Base-by-base conservation (phyloP, 2,329 filamentous ascomycete genomes). In the Pochonia chlamydosporia region DNA sequence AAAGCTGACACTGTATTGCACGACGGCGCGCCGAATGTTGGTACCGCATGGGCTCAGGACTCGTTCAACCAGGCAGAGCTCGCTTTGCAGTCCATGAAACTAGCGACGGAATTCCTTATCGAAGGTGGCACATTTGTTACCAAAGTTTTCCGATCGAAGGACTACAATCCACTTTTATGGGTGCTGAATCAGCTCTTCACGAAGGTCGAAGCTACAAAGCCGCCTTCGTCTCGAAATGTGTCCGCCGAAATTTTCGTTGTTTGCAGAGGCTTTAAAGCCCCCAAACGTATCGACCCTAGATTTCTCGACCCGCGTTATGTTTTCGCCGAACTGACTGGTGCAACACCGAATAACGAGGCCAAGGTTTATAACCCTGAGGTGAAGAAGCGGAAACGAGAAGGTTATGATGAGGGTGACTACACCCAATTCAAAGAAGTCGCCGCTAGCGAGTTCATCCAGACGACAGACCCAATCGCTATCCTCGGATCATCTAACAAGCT, bases 241-340 rank as follows among this genome's bases (percentile, higher is more conserved):
- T 96, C 90, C 7, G 93, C 93, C 55, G 93, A 99, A 74, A 97
- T 97, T 35, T 99, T 99, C 73, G 92, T 97, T 54, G 93, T 99
- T 28, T 97, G 92, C 69, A 82, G 85, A 55, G 93, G 92, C 18
- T 99, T 83, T 75, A 97, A 96, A 70, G 92, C 92, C 0, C 93
- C 93, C 3, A 97, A 96, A 70, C 80, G 83, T 53, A 81, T 99
- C 49, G 93, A 99, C 61, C 90, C 92, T 9, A 88, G 88, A 56
- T 95, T 99, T 64, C 75, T 99, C 44, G 93, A 99, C 60, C 82
- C 93, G 5, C 82, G 82, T 54, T 82, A 87, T 48, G 93, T 97
- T 25, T 99, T 99, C 61, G 91, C 91, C 26, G 93, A 99, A 65
- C 73, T 96, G n/a, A 74, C 85, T 26, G 88, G 87, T 48, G 82